Evolutionary conservation across 441 rosid genomes (phyloP), one percentile per base, ranked within the genome.

Genomic region (Gossypium trilobum): DNA sequence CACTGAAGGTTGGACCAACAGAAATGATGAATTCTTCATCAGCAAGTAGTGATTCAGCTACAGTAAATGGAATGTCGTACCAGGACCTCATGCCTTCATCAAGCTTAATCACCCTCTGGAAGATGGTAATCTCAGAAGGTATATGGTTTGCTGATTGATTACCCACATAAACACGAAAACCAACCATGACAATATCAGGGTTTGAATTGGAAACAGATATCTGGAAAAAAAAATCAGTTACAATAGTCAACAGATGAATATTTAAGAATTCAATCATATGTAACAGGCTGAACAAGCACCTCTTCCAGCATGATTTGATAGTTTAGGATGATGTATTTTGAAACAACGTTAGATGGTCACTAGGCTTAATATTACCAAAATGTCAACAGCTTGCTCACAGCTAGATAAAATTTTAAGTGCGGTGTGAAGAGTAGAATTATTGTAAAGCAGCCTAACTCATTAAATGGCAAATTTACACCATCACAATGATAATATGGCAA

Each of bases 41-140:
- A 79, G 99, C 94, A 82, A 96, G 89, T 76, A 96, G 98, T 36
- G 99, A 94, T 77, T 96, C 99, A 50, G 97, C 98, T 79, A 91
- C 93, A 39, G 97, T 92, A 77, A 96, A 94, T 74, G 99, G 99
- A 77, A 96, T 82, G 74, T 96, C 99, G 82, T 96, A 96, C 99
- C 99, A 96, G 74, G 93, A 91, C 54, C 92, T 84, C 94, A 90
- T 89, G 80, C 97, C 97, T 84, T 96, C 99, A 77, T 96, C 99
- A 77, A 96, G 82, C 86, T 96, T 96, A 71, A 96, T 82, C 67
- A 81, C 87, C 83, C 99, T 96, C 83, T 96, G 97, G 79, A 96
- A 94, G 81, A 94, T 86, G 61, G 88, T 85, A 70, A 96, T 88
- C 77, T 89, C 97, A 48, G 97, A 87, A 77, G 99, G 99, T 82